phyloP scores from a whole-genome alignment of 2,329 filamentous ascomycete genomes.

The Paracorniculantispora psalliotae region DNA sequence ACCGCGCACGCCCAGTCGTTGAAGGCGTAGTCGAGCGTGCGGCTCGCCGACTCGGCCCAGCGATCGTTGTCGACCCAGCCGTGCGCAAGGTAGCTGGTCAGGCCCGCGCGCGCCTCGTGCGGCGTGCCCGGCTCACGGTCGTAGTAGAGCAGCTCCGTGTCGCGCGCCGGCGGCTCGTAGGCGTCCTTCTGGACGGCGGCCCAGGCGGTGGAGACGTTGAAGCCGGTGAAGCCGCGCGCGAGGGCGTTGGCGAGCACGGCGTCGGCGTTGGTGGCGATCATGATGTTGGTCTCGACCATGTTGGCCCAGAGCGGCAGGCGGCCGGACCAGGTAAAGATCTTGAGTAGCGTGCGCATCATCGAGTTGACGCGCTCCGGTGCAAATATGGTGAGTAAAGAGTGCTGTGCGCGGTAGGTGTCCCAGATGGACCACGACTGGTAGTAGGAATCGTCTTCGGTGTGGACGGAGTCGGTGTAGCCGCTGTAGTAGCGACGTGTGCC shows the following conservation, averaged over 20 bases:
- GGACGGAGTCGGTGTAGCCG: constrained; percentile 41
- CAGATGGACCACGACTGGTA: constrained; percentile 48
- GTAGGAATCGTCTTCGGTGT: constrained; percentile 38
- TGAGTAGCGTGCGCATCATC: constrained; percentile 42
- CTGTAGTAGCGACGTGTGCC: constrained; percentile 35
- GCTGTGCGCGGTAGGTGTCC: constrained; percentile 45
- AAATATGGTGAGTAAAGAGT: constrained; percentile 40
- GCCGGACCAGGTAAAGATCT: constrained; percentile 42
- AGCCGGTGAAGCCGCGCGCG: constrained; percentile 35
- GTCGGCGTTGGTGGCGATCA: constrained; percentile 45
- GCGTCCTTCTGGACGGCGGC: constrained; percentile 39
- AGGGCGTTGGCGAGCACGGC: constrained; percentile 44
- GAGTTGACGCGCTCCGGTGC: constrained; percentile 41
- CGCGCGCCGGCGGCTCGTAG: constrained; percentile 38
- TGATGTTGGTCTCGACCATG: constrained; percentile 45
- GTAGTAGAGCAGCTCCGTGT: constrained; percentile 40
- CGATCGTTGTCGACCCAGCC: constrained; percentile 44
- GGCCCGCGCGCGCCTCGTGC: constrained; percentile 40
- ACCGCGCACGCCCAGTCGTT: constrained; percentile 41
- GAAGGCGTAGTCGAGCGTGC: constrained; percentile 44
- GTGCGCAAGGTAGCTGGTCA: constrained; percentile 38
- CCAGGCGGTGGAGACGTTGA: constrained; percentile 40
- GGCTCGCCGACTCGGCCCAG: constrained; percentile 42
- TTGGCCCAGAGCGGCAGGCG: constrained; percentile 46
- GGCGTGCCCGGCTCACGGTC: constrained; percentile 41